These are phyloP conservation scores for Bocquillonia castaneifolia DNA, from an alignment of 441 rosid species.

Conservation along the genomic window DNA sequence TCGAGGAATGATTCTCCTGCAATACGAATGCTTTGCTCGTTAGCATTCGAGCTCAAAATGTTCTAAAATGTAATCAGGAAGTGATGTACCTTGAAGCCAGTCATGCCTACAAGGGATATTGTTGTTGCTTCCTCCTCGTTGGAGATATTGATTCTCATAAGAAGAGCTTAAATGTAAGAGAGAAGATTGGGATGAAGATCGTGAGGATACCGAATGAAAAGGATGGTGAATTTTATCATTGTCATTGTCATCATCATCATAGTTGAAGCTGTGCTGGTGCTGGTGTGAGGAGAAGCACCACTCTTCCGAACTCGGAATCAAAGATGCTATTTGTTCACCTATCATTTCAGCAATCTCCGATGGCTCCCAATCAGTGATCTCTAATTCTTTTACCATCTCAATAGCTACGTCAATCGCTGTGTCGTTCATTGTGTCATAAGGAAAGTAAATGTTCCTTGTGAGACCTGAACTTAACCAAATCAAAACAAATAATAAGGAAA, in stretches of 20 bases:
- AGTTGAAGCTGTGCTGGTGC: slow-evolving; percentile 36
- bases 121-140: slow-evolving; percentile 9
- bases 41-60: not conserved
- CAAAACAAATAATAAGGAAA: not conserved
- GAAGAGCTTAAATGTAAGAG: slow-evolving; percentile 28
- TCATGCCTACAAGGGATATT: not conserved
- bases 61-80: not conserved
- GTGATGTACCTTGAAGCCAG: slow-evolving; percentile 36
- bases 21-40: not conserved
- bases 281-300: slow-evolving; percentile 24
- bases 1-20: slow-evolving; percentile 36
- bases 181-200: slow-evolving; percentile 53
- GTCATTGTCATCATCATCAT: slow-evolving; percentile 30
- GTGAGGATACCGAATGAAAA: slow-evolving; percentile 37
- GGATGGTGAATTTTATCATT: slow-evolving; percentile 28
- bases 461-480: slow-evolving; percentile 43
- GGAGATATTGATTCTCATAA: slow-evolving; percentile 15
- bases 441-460: slow-evolving; percentile 74
- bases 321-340: slow-evolving; percentile 61
- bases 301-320: slow-evolving; percentile 59
- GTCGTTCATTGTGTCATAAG: slow-evolving; percentile 62
- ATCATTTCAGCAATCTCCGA: slow-evolving; percentile 73
- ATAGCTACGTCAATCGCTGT: slow-evolving; percentile 70
- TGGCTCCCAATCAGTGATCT: slow-evolving; percentile 70
- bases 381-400: slow-evolving; percentile 91